Evolutionary conservation across 176 grass and related monocot genomes (phyloP), one percentile per base, ranked within the genome.

Genomic region (Oropetium thomaeum): DNA sequence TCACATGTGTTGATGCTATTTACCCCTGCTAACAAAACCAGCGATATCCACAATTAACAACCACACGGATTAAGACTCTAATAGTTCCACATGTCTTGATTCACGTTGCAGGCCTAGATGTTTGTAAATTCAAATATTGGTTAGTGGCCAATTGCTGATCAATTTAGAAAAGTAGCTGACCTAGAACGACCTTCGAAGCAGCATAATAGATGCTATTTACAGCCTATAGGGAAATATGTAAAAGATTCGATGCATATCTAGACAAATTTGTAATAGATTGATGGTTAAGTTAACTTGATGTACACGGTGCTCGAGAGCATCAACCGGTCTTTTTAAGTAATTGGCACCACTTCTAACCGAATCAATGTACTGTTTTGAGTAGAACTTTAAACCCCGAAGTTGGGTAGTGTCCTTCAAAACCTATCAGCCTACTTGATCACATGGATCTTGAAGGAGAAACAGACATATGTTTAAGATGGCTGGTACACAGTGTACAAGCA

Each of bases 401-500:
- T 33, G 40, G 0, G 5, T 15, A 57, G 61, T 49, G 39, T 1
- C 15, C 22, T 57, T 67, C 23, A 74, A 42, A 74, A 13, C 26
- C 4, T 25, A 74, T 54, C 8, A 17, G 29, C 71, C 37, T 22
- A 75, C 19, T 37, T 37, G 26, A 65, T 39, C 62, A 65, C 8
- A 65, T 44, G 14, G 23, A 70, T 77, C 26, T 78, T 78, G 20
- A 70, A 61, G 58, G 12, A 79, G 37, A 62, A 52, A 38, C 30
- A 77, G 9, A n/a, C n/a, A n/a, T n/a, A n/a, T n/a, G n/a, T n/a
- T n/a, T n/a, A n/a, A n/a, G 34, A 16, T 45, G 15, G 5, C 37
- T 72, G 55, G 61, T 4, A 68, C 16, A 25, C 16, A 25, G 41
- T 38, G 53, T 22, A 70, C 10, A 53, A 4, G 32, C 0, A 58